Conservation (phyloP, 805 yeast species). For the Nakazawaea ambrosiae region DNA sequence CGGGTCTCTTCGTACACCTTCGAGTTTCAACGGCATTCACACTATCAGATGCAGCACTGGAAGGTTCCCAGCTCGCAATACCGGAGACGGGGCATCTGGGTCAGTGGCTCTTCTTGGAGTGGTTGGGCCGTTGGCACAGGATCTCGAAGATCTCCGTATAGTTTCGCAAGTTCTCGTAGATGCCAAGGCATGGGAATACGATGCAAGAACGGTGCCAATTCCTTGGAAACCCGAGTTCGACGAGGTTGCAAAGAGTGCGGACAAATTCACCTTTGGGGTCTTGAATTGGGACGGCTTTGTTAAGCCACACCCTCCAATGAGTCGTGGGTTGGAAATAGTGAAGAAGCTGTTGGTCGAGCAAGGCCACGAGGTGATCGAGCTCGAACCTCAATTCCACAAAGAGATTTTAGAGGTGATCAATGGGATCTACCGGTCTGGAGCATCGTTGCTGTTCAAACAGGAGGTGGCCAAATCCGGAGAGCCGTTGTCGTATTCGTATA, state of each 20-base stretch:
- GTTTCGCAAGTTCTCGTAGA: slow-evolving; percentile 38
- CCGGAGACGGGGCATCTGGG: slow-evolving; percentile 31
- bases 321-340: slow-evolving; percentile 32
- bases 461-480: slow-evolving; percentile 23
- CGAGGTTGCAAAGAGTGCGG: slow-evolving; percentile 21
- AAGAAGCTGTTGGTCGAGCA: slow-evolving; percentile 19
- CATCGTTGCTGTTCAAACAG: slow-evolving; percentile 18
- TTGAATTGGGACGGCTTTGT: slow-evolving; percentile 36
- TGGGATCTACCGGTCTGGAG: slow-evolving; percentile 14
- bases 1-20: slow-evolving; percentile 51
- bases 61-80: slow-evolving; percentile 35
- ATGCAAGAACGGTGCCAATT: slow-evolving; percentile 38
- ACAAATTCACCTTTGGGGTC: slow-evolving; percentile 38
- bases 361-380: slow-evolving; percentile 37
- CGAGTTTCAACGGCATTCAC: slow-evolving; percentile 44
- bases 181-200: slow-evolving; percentile 50
- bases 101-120: slow-evolving; percentile 33
- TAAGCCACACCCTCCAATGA: slow-evolving; percentile 50
- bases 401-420: neutral
- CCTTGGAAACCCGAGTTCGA: slow-evolving; percentile 38
- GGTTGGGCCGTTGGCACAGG: slow-evolving; percentile 40
- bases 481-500: slow-evolving; percentile 17
- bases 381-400: slow-evolving; percentile 25
- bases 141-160: slow-evolving; percentile 42
- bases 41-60: slow-evolving; percentile 43